Percentiles rank a stretch among this genome's conserved stretches.
phyloP scores from a whole-genome alignment of 2,329 filamentous ascomycete species.

The Penicillium rolfsii region DNA sequence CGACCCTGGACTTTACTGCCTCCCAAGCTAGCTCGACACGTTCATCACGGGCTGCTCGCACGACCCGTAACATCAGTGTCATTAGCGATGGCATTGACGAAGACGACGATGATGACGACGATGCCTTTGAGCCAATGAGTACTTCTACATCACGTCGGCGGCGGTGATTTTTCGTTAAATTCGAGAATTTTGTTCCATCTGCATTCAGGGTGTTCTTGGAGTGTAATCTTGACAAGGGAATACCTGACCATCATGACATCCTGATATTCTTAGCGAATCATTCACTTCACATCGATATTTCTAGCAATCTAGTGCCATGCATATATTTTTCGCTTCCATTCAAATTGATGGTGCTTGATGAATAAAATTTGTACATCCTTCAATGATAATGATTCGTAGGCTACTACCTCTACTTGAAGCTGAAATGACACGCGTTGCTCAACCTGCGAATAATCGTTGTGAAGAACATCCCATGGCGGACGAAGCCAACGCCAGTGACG shows the following conservation, averaged over 20 bases:
- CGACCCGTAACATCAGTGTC: slow-evolving; percentile 40
- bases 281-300: background rate
- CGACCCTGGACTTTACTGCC: slow-evolving; percentile 47
- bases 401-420: background rate
- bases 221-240: background rate
- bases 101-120: slow-evolving; percentile 48
- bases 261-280: slow-evolving; percentile 4
- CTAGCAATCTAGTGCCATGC: background rate
- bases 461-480: background rate
- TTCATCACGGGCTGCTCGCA: slow-evolving; percentile 34
- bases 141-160: slow-evolving; percentile 28
- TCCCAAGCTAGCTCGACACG: slow-evolving; percentile 41
- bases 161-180: slow-evolving; percentile 23
- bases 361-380: background rate
- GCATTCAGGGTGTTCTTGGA: slow-evolving; percentile 8
- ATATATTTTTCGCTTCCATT: background rate
- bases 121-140: slow-evolving; percentile 51
- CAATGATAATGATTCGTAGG: background rate
- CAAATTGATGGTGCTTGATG: background rate
- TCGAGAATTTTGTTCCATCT: background rate
- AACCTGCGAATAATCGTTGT: background rate
- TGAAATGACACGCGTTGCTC: background rate
- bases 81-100: slow-evolving; percentile 46
- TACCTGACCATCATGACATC: background rate
- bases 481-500: background rate